Base-by-base conservation (phyloP, 257 asterid genomes). In the Lavandula angustifolia region DNA sequence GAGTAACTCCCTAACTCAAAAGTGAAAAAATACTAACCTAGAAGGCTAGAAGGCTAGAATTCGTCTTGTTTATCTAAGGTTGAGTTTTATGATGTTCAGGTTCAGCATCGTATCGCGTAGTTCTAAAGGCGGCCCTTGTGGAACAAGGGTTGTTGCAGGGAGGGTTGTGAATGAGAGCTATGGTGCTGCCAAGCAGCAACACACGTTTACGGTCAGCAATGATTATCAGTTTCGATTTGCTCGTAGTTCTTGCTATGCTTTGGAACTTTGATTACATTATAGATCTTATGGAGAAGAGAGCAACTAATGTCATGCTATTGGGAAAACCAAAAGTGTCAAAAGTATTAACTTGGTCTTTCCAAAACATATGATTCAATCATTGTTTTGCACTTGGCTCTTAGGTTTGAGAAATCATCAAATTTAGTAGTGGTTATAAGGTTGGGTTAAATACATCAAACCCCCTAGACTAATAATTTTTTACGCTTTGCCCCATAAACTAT, bases 131-230 rank as follows among this genome's bases (percentile, higher is more conserved):
- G 91, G 95, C 48, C 80, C 87, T 22, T 78, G 85, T 66, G 98
- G 96, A 14, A 89, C 80, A 40, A 78, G 96, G 74, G 40, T 80
- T 55, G 81, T 89, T 43, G 95, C 88, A 4, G 98, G 98, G 34
- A 73, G 96, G 68, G 85, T 92, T 69, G 81, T 92, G 72, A 92
- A 92, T 78, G 98, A 92, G 78, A 87, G 96, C 75, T 92, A 92
- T 53, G 98, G 98, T 35, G 86, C 95, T 49, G 94, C 94, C 65
- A 92, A 87, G 84, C 98, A 92, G 74, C 98, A 92, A 54, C 98
- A 92, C 70, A 89, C 98, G 27, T 92, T 92, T 64, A 87, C 96
- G 59, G 96, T 89, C 62, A 80, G 86, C 69, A 18, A 50, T 7
- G 7, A 7, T 10, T 4, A 51, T 68, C 66, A 34, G 38, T 47